phyloP scores from a whole-genome alignment of 805 yeast species.

The Lachancea quebecensis region DNA sequence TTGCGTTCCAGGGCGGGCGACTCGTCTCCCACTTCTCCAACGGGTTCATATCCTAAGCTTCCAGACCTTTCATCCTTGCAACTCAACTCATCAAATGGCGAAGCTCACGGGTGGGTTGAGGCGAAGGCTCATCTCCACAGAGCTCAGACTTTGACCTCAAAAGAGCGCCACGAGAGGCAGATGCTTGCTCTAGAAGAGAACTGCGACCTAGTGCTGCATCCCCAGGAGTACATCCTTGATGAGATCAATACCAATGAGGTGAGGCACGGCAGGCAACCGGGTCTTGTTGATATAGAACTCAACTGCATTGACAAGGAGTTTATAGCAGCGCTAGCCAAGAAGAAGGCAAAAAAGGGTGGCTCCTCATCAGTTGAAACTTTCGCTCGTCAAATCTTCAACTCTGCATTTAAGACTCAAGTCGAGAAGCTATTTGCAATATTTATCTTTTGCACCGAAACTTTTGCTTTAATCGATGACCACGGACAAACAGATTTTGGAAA shows the following conservation, averaged over 20 bases:
- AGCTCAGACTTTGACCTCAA: constrained; percentile 58
- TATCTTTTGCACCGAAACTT: constrained; percentile 55
- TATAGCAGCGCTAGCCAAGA: constrained; percentile 39
- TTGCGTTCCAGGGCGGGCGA: constrained; percentile 21
- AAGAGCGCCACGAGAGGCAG: constrained; percentile 66
- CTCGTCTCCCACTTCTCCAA: constrained; percentile 15
- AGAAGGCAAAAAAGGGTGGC: constrained; percentile 32
- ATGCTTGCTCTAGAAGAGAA: constrained; percentile 54
- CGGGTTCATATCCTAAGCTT: constrained; percentile 23
- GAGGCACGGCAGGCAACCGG: constrained; percentile 24
- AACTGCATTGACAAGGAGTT: constrained; percentile 32
- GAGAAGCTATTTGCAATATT: constrained; percentile 64
- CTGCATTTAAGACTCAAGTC: constrained; percentile 44
- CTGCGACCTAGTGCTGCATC: constrained; percentile 56
- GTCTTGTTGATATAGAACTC: constrained; percentile 28
- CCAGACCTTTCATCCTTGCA: constrained; percentile 25
- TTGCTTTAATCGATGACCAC: constrained; percentile 37
- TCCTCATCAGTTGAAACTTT: constrained; percentile 48
- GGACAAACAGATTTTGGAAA: constrained; percentile 33
- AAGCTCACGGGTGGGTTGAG: constrained; percentile 45
- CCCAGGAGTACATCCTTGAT: constrained; percentile 43
- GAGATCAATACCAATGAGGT: constrained; percentile 44
- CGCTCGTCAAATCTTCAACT: constrained; percentile 45
- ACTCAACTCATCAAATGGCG: constrained; percentile 31
- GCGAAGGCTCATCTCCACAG: constrained; percentile 59